phyloP scores from a whole-genome alignment of 1,139 yeast genomes.

The Kodamaea sp. region DNA sequence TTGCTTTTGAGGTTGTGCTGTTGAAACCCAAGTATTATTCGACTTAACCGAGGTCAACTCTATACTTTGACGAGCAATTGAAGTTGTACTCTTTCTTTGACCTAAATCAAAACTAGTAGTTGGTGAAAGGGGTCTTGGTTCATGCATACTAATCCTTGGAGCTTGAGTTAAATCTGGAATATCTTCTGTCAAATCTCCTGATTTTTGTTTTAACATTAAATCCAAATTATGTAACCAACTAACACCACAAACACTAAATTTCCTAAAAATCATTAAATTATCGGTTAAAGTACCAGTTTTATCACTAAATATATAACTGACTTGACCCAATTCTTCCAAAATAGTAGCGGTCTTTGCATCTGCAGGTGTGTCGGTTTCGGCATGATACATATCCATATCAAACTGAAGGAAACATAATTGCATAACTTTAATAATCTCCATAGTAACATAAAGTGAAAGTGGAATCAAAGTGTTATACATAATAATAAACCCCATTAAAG shows the following conservation, averaged over 20 bases:
- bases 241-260: constrained; percentile 79
- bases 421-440: constrained; percentile 90
- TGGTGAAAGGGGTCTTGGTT: not conserved
- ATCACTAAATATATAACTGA: constrained; percentile 89
- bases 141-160: constrained; percentile 4
- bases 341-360: constrained; percentile 95
- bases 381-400: constrained; percentile 94
- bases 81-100: constrained; percentile 29
- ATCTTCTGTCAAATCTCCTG: constrained; percentile 3
- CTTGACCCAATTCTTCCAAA: constrained; percentile 95
- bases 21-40: constrained; percentile 31
- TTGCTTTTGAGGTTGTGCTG: constrained; percentile 34
- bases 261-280: constrained; percentile 81
- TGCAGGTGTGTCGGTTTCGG: constrained; percentile 81
- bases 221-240: constrained; percentile 86
- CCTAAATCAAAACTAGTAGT: constrained; percentile 5
- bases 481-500: constrained; percentile 91
- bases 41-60: constrained; percentile 18
- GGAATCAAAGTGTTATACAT: constrained; percentile 98
- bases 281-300: constrained; percentile 97
- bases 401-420: constrained; percentile 78
- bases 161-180: constrained; percentile 1
- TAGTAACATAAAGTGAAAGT: constrained; percentile 87
- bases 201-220: constrained; percentile 25
- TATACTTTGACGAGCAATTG: constrained; percentile 14